Evolutionary conservation across 2,329 filamentous ascomycete species (phyloP), one percentile per base, ranked within the genome.

Genomic region (Tolypocladium endophyticum): DNA sequence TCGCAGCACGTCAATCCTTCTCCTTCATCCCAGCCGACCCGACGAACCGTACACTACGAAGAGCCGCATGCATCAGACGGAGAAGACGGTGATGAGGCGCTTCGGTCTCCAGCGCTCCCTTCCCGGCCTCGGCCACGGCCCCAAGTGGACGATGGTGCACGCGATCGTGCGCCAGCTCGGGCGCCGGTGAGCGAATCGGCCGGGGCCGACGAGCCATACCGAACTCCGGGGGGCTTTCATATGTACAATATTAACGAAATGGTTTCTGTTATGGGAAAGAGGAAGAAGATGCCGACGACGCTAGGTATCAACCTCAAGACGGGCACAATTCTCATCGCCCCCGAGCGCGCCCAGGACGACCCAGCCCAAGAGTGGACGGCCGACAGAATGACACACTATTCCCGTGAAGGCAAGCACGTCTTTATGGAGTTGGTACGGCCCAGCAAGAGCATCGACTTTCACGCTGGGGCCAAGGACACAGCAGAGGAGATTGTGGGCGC

Each of bases 181-280:
- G 36, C n/a, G 28, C 47, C 55, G n/a, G 35, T 36, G 36, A 57
- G 53, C 45, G 41, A 41, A 30, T 33, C 56, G 12, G 33, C 57
- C 20, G 47, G 55, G 57, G 41, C 9, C 23, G 66, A 71, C 47
- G 79, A 84, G 39, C 78, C 79, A 20, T 76, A 77, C 43, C 71
- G 72, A 36, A 87, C 87, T 2, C 89, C 90, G 6, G 89, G 90
- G 23, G 90, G 90, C 2, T 97, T 92, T 70, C 92, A 95, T 70
- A 81, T 97, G 73, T 97, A 97, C 76, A 97, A 96, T 68, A 92
- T 97, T 68, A 96, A 92, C 71, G 93, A 97, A 75, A 96, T 96
- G 89, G 85, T 96, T 5, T 93, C 92, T n/a, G 86, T 94, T 53
- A 92, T 96, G 85, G 93, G 93, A 60, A 96, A 96, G 78, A 88